Base-by-base conservation (phyloP, 2,329 filamentous ascomycete species). In the Sclerotinia subarctica region DNA sequence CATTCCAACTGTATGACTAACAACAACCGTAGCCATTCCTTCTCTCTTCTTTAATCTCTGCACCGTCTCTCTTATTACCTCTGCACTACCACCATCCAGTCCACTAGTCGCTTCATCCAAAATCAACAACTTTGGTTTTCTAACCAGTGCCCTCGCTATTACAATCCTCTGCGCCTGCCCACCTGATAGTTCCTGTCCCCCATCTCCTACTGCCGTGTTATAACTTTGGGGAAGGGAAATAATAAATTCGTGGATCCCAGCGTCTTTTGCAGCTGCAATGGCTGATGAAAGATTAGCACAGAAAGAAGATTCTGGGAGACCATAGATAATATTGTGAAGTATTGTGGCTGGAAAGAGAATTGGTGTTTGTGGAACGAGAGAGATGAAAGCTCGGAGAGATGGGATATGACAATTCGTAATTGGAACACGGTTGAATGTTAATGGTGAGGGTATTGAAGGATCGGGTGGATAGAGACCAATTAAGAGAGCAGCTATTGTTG, bases 51-150 rank as follows among this genome's bases (percentile, higher is more conserved):
- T 49, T 19, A 95, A 78, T 0, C 76, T 75, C 47, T 78, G 78
- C 52, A 96, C 82, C 0, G 89, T 89, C 11, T 84, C 79, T 17
- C 90, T 82, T 4, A 97, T 84, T 1, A 84, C 79, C 3, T 83
- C 83, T 0, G 91, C 88, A 51, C 85, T 89, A 72, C 89, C 85
- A 0, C 84, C 82, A 74, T 97, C 94, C 0, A 98, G 81, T 0
- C 90, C 90, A 35, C 88, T 91, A 0, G 94, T 97, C 0, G 93
- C 92, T 79, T 97, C 94, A 74, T 98, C 94, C 2, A 97, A 80
- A 2, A 97, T 84, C 21, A 97, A 80, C 2, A 97, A 81, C 52
- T 85, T 83, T 0, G 93, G 93, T 19, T 83, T 81, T 0, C 92
- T 84, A 0, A 91, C 84, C 0, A 97, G 81, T 0, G 93, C 93